phyloP scores from a whole-genome alignment of 306 rosid species.

The Clitoria ternatea region DNA sequence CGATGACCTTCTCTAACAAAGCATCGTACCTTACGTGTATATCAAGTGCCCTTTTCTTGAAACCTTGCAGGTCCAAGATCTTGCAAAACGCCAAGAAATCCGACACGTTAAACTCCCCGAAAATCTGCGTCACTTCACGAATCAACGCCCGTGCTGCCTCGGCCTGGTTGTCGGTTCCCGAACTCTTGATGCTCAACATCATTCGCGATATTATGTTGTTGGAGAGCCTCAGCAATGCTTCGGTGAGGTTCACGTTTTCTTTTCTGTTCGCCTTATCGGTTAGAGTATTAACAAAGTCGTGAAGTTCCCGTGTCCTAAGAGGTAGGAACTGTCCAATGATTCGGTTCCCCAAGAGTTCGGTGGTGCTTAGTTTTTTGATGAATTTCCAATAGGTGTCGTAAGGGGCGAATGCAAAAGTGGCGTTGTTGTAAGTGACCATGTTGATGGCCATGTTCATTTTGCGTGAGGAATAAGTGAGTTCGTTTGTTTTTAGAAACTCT shows the following conservation, averaged over 20 bases:
- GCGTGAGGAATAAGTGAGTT: conserved; percentile 26
- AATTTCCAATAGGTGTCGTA: conserved; percentile 40
- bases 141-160: conserved; percentile 30
- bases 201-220: conserved; percentile 41
- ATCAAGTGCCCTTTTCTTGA: conserved; percentile 33
- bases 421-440: conserved; percentile 32
- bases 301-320: conserved; percentile 24
- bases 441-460: conserved; percentile 14
- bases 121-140: conserved; percentile 21
- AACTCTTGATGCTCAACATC: conserved; percentile 44
- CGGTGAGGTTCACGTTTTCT: conserved; percentile 28
- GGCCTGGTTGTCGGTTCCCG: neutral
- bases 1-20: conserved; percentile 38
- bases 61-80: conserved; percentile 31
- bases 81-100: conserved; percentile 15
- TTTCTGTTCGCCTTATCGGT: neutral
- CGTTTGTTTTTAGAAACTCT: conserved; percentile 40
- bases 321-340: conserved; percentile 14
- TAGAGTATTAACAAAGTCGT: neutral
- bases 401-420: conserved; percentile 48
- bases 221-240: conserved; percentile 31
- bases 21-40: conserved; percentile 39
- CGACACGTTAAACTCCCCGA: neutral
- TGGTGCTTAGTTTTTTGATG: conserved; percentile 36
- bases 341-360: conserved; percentile 31